Evolutionary conservation across 2,329 filamentous ascomycete genomes (phyloP), one percentile per base, ranked within the genome.

Genomic region (Neofusicoccum sp.): DNA sequence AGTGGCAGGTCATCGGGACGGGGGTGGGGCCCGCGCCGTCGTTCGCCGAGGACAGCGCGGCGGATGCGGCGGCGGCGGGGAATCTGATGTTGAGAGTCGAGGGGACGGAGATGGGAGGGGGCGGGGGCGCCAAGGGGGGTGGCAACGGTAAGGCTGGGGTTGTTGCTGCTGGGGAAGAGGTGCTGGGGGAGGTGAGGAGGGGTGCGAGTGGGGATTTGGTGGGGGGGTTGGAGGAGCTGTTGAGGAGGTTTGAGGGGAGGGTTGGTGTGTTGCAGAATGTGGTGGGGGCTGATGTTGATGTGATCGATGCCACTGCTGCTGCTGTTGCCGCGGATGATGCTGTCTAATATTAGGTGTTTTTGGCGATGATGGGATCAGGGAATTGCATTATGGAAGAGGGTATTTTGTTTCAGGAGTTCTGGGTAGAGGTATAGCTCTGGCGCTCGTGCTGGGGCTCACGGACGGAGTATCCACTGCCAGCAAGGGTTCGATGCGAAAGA

Each of bases 1-100:
- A 89, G 56, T 98, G 94, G 88, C 87, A 89, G 69, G 81, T 89
- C 12, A 77, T 86, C 37, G 77, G 78, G 14, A 83, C 84, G 0
- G 77, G 77, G 8, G 76, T 90, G 8, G 78, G 79, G 6, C 79
- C 81, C 8, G 88, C 89, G 14, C 89, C 89, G 1, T 89, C 85
- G 1, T 90, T 87, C 72, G 85, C 85, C 47, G 81, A 80, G 47
- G 79, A 71, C 66, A 29, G 9, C 39, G 39, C n/a, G 28, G 29
- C 33, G 14, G 54, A 56, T 2, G 39, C 36, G 28, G 16, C 44
- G 65, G 62, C 29, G 62, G 36, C 8, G 64, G 61, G 67, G 11
- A 79, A 80, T 6, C 73, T 89, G 66, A 88, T 91, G 84, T 75
- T 91, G 49, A 80, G 79, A 64, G 84, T 91, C 59, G 84, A 89